Base-by-base conservation (phyloP, 352 stramenopile species). In the Globisporangium alternatum region DNA sequence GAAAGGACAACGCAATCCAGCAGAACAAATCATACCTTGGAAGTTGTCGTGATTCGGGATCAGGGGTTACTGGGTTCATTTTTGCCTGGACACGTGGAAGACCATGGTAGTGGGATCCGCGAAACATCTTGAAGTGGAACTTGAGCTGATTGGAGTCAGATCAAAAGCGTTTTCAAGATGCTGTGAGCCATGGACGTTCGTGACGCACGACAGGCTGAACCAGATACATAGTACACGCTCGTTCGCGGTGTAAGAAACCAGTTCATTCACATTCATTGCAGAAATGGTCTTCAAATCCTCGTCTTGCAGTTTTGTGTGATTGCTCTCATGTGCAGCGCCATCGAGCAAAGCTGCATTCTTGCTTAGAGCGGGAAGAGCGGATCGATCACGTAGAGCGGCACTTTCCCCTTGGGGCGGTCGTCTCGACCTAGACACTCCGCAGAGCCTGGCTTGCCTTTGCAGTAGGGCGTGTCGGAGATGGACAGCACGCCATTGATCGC, bases 11-110 rank as follows among this genome's bases (percentile, higher is more conserved):
- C 28, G 48, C 48, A 28, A n/a, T 55, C 48, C 30, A 15, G 25
- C n/a, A 55, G 31, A 54, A 10, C 28, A 39, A 56, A 41, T 41
- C 7, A 28, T 41, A 25, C n/a, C 25, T n/a, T n/a, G n/a, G n/a
- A n/a, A n/a, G n/a, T n/a, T n/a, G 31, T 33, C 19, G 28, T 56
- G 51, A 41, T 56, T 56, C 41, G 28, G 15, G 28, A 56, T 56
- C 51, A 56, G 41, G 41, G 8, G 15, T 9, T 12, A 22, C 51
- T 56, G 28, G 51, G 51, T 56, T 19, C 51, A 28, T 56, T 41
- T 56, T 21, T 10, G n/a, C 30, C 25, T 56, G 30, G 17, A 5
- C 10, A 12, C 13, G 35, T 39, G 35, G 35, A 5, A 17, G 49
- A 15, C 2, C 13, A 56, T 13, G 41, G 21, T 6, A 47, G 41